phyloP scores from a whole-genome alignment of 805 yeast genomes.

The Yarrowia sp. region DNA sequence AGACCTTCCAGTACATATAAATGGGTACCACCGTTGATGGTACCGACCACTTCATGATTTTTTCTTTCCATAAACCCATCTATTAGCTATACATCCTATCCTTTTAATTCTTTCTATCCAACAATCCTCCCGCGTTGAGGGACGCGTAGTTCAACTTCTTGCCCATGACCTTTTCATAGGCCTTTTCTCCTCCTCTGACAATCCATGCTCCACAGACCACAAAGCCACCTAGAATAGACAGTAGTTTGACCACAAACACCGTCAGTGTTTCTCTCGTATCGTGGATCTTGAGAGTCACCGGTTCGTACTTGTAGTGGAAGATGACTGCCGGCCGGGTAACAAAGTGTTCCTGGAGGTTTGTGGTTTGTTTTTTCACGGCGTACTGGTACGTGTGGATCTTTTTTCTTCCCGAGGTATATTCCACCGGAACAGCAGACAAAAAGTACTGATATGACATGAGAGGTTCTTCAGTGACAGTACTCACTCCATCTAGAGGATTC shows the following conservation, averaged over 20 bases:
- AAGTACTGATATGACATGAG: slow-evolving; percentile 54
- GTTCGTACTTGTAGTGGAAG: slow-evolving; percentile 85
- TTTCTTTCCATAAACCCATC: not conserved
- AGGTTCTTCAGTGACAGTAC: slow-evolving; percentile 51
- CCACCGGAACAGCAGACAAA: slow-evolving; percentile 80
- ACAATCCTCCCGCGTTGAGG: not conserved
- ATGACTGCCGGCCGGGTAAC: slow-evolving; percentile 68
- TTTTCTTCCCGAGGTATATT: slow-evolving; percentile 46
- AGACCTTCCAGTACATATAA: too few species aligned
- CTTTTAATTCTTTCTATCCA: slow-evolving; percentile 7
- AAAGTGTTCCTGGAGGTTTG: slow-evolving; percentile 33
- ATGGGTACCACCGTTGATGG: too few species aligned
- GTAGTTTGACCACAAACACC: slow-evolving; percentile 72
- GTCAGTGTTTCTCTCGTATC: slow-evolving; percentile 75
- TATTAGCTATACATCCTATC: not conserved
- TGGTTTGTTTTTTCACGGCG: slow-evolving; percentile 44
- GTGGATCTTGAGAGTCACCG: slow-evolving; percentile 64
- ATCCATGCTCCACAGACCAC: slow-evolving; percentile 65
- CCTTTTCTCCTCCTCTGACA: slow-evolving; percentile 2
- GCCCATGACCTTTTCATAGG: slow-evolving; percentile 34
- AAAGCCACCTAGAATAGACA: slow-evolving; percentile 81
- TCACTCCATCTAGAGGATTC: slow-evolving; percentile 84
- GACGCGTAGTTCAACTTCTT: slow-evolving; percentile 27
- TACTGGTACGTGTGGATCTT: slow-evolving; percentile 75
- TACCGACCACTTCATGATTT: too few species aligned